Percentiles rank a stretch among this genome's conserved stretches.
These are phyloP conservation scores for Babesia microti DNA, from an alignment of 169 alveolate genomes.

Conservation along the genomic window DNA sequence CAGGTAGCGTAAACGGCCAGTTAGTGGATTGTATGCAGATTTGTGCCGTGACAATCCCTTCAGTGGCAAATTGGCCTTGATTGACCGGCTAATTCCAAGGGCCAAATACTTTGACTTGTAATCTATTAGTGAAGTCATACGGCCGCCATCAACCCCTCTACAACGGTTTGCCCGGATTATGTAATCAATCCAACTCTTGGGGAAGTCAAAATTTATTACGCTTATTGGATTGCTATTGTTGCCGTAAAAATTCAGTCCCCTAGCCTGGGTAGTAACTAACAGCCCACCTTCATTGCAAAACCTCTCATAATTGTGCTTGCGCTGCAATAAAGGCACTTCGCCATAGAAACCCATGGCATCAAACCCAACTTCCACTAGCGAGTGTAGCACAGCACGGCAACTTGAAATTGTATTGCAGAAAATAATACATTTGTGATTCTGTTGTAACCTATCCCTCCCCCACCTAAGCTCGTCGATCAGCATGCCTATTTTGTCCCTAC, in stretches of 20 bases:
- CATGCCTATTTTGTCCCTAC: constrained; percentile 21
- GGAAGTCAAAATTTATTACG: constrained; percentile 39
- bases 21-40: constrained; percentile 28
- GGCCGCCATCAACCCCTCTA: constrained; percentile 25
- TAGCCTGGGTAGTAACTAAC: constrained; percentile 30
- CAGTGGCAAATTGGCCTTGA: constrained; percentile 33
- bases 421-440: too few species aligned
- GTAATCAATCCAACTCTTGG: constrained; percentile 32
- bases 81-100: not conserved
- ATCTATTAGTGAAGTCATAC: constrained; percentile 19
- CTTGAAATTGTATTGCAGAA: constrained; percentile 30
- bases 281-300: constrained; percentile 13
- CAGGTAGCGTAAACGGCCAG: constrained; percentile 26
- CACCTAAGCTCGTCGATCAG: too few species aligned
- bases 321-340: constrained; percentile 28
- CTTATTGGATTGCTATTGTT: constrained; percentile 34
- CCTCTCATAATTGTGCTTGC: constrained; percentile 12
- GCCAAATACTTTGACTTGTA: not conserved
- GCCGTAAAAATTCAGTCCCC: constrained; percentile 38
- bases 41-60: constrained; percentile 18
- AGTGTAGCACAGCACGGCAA: constrained; percentile 35
- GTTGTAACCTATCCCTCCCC: too few species aligned
- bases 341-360: constrained; percentile 37
- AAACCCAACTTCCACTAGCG: constrained; percentile 29
- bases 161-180: constrained; percentile 22